Evolutionary conservation across 179 eudicot genomes (phyloP).

Genomic region (Silene vulgaris): DNA sequence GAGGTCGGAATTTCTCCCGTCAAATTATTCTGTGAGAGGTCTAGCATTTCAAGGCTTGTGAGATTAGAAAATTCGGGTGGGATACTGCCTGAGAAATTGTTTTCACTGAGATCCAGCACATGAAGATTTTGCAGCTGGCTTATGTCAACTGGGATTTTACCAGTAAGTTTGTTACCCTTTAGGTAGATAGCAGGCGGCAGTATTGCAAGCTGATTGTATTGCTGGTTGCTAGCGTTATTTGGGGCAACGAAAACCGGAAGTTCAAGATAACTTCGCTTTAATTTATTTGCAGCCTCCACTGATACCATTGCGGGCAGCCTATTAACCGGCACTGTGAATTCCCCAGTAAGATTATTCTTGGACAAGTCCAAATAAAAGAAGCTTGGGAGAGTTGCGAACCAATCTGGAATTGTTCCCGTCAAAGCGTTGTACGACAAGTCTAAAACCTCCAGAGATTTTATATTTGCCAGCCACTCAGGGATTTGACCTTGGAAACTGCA

Average conservation of each 20-base stretch:
- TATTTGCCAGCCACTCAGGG: slow-evolving; percentile 60
- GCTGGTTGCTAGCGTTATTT: slow-evolving; percentile 52
- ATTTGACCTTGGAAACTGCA: slow-evolving; percentile 53
- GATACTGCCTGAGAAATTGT: slow-evolving; percentile 63
- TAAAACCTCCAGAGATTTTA: slow-evolving; percentile 57
- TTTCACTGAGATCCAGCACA: slow-evolving; percentile 58
- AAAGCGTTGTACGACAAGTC: slow-evolving; percentile 65
- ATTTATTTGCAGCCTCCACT: slow-evolving; percentile 31
- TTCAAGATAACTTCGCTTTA: slow-evolving; percentile 54
- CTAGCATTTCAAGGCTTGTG: slow-evolving; percentile 57
- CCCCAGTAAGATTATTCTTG: slow-evolving; percentile 47
- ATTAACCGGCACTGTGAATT: slow-evolving; percentile 47
- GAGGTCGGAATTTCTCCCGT: slow-evolving; percentile 72
- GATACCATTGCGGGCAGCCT: slow-evolving; percentile 45
- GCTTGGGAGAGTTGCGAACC: slow-evolving; percentile 56
- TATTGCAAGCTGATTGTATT: slow-evolving; percentile 72
- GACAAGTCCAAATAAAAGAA: slow-evolving; percentile 82
- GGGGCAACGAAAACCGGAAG: slow-evolving; percentile 80
- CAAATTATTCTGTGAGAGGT: slow-evolving; percentile 61
- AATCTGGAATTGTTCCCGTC: slow-evolving; percentile 57
- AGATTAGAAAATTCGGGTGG: slow-evolving; percentile 67
- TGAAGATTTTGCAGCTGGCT: slow-evolving; percentile 59
- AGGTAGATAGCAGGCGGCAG: slow-evolving; percentile 79
- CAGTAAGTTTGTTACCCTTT: slow-evolving; percentile 47
- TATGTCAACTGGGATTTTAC: slow-evolving; percentile 58